A percentile compares a stretch with the other conserved stretches of the same genome.
Evolutionary conservation across 164 flowering plant genomes (phyloP).

Genomic region (Taxillus chinensis): DNA sequence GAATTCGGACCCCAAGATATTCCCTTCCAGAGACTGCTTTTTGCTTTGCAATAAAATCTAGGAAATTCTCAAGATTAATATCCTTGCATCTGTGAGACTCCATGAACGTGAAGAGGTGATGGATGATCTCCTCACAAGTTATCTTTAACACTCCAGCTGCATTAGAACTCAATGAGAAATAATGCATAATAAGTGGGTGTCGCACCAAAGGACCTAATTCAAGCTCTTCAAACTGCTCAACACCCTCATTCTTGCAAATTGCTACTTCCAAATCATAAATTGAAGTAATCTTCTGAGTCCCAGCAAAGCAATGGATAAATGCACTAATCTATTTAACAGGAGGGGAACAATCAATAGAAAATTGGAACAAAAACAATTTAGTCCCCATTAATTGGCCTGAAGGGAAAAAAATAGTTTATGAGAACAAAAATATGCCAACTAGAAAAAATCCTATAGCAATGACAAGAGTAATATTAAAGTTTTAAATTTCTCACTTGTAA

Average conservation of each 20-base stretch:
- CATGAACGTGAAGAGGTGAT: slow-evolving; percentile 34
- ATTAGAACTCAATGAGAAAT: slow-evolving; percentile 47
- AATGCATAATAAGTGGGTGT: slow-evolving; percentile 67
- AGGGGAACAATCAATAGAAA: slow-evolving; percentile 4
- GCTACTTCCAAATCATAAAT: slow-evolving; percentile 66
- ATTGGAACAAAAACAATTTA: background rate
- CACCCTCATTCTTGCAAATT: slow-evolving; percentile 69
- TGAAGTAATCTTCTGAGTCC: slow-evolving; percentile 51
- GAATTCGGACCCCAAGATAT: slow-evolving; percentile 66
- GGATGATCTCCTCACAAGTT: slow-evolving; percentile 47
- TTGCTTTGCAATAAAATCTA: slow-evolving; percentile 54
- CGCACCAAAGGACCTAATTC: slow-evolving; percentile 73
- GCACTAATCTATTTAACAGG: slow-evolving; percentile 50
- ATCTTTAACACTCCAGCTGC: slow-evolving; percentile 36
- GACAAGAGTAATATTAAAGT: too few species aligned
- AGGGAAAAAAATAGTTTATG: background rate
- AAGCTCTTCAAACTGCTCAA: slow-evolving; percentile 68
- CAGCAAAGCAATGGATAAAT: slow-evolving; percentile 81
- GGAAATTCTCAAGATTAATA: slow-evolving; percentile 36
- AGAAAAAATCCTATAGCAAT: background rate
- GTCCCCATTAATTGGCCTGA: too few species aligned
- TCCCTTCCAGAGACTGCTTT: slow-evolving; percentile 28
- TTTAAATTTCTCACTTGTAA: too few species aligned
- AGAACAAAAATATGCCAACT: background rate
- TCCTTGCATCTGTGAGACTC: slow-evolving; percentile 14